These are phyloP conservation scores for Lunularia cruciata DNA, from an alignment of 225 moss, liverwort and hornwort species.

Conservation along the genomic window DNA sequence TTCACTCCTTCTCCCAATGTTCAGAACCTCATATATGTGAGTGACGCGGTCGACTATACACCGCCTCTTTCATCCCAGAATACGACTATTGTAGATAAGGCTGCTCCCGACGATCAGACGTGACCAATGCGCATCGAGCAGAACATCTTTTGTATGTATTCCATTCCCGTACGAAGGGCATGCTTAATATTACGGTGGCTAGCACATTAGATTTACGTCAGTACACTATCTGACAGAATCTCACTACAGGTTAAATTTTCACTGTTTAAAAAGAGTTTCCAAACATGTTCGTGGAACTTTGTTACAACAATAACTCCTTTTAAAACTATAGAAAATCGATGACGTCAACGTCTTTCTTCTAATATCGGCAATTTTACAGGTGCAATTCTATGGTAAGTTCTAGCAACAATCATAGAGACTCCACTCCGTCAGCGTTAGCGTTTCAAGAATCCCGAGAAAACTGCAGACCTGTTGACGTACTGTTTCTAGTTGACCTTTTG, in stretches of 20 bases:
- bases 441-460: neutral
- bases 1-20: slow-evolving; percentile 9
- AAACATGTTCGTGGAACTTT: neutral
- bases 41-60: slow-evolving; percentile 11
- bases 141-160: neutral
- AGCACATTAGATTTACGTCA: neutral
- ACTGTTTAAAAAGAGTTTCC: neutral
- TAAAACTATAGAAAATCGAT: neutral
- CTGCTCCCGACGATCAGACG: neutral
- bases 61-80: neutral
- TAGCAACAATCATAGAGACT: neutral
- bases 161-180: neutral
- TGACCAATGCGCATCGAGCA: neutral
- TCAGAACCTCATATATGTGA: neutral
- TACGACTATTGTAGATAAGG: slow-evolving; percentile 11
- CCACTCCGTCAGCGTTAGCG: neutral
- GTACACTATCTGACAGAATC: slow-evolving; percentile 3
- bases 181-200: too few relatives aligned
- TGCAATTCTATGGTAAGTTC: neutral
- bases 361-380: neutral
- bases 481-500: slow-evolving; percentile 2
- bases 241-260: neutral
- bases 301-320: neutral
- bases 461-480: neutral
- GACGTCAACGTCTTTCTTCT: neutral